Evolutionary conservation across 306 rosid species (phyloP).

Genomic region (Astragalus glycyphyllos): DNA sequence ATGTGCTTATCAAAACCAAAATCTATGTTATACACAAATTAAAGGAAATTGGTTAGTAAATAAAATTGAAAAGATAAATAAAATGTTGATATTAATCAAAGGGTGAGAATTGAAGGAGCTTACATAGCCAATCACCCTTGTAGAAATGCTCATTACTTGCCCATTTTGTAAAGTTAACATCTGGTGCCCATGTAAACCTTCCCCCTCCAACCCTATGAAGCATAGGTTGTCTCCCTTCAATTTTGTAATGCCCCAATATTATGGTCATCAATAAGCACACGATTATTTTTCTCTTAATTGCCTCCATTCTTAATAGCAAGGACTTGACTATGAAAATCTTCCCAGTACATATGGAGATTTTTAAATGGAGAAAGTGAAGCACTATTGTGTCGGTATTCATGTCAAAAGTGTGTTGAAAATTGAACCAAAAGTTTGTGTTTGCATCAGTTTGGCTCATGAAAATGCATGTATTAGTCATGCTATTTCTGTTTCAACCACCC

Average conservation of each 20-base stretch:
- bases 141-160: constrained; percentile 54
- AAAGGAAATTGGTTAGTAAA: background rate
- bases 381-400: constrained; percentile 29
- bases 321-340: background rate
- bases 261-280: constrained; percentile 29
- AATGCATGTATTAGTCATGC: constrained; percentile 5
- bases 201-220: constrained; percentile 79
- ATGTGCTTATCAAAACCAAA: constrained; percentile 52
- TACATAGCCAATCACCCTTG: constrained; percentile 72
- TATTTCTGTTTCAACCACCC: constrained; percentile 13
- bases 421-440: constrained; percentile 18
- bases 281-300: constrained; percentile 11
- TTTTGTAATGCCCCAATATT: constrained; percentile 21
- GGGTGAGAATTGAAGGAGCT: constrained; percentile 21
- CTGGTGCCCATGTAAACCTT: constrained; percentile 52
- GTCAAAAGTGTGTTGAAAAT: constrained; percentile 37
- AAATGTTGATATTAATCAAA: background rate
- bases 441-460: background rate
- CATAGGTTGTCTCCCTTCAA: constrained; percentile 49
- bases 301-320: constrained; percentile 23
- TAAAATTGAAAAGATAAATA: background rate
- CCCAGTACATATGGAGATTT: constrained; percentile 10
- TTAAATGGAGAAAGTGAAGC: background rate
- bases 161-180: constrained; percentile 60
- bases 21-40: constrained; percentile 24